These are phyloP conservation scores for Golovinomyces cichoracearum DNA, from an alignment of 2,329 filamentous ascomycete genomes.

Conservation along the genomic window DNA sequence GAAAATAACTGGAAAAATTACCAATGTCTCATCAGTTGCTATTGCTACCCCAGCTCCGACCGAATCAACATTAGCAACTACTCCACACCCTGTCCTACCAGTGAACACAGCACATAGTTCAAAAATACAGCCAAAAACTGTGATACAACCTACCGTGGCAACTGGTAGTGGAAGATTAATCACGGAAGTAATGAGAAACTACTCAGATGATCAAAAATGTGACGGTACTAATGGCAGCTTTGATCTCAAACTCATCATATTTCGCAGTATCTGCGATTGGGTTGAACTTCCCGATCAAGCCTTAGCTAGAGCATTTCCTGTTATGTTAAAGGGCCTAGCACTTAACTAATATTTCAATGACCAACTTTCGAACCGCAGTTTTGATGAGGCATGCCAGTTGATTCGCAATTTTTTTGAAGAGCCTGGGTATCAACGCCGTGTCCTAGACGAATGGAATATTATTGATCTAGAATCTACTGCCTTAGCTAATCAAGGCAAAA, in stretches of 20 bases:
- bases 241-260: conserved; percentile 1
- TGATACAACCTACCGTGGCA: not conserved
- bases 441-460: conserved; percentile 2
- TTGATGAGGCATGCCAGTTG: not conserved
- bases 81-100: not conserved
- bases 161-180: not conserved
- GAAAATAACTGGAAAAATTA: not conserved
- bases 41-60: not conserved
- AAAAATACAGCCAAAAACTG: not conserved
- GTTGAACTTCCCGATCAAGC: not conserved
- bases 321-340: conserved; percentile 2
- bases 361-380: not conserved
- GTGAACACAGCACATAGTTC: not conserved
- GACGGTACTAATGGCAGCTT: not conserved
- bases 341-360: conserved; percentile 2
- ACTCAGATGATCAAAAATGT: not conserved
- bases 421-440: not conserved
- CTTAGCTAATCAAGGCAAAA: not conserved
- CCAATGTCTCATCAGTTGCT: not conserved
- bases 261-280: conserved; percentile 2
- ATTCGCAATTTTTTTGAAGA: conserved; percentile 3
- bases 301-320: conserved; percentile 1
- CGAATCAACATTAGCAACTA: not conserved
- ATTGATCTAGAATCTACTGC: not conserved
- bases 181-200: not conserved